A percentile compares a stretch with the other conserved stretches of the same genome.
Evolutionary conservation across 768 basidiomycete genomes (phyloP).

Genomic region (Leccinum longicurvipes): DNA sequence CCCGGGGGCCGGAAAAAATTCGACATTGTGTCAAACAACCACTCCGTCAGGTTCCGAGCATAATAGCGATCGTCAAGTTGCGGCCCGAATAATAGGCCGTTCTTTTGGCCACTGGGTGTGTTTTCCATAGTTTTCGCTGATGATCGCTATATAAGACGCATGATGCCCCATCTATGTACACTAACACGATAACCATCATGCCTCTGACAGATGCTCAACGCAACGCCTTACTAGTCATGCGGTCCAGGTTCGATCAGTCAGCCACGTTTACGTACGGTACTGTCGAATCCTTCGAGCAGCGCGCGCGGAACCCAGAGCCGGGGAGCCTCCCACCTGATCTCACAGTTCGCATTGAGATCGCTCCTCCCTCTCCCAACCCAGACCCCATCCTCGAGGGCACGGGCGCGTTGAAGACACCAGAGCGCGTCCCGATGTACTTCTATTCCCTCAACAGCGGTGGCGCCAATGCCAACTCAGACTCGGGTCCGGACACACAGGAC

Average conservation of each 20-base stretch:
- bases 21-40: not conserved
- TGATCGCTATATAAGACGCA: not conserved
- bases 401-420: slow-evolving; percentile 10
- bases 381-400: not conserved
- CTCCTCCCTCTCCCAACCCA: slow-evolving; percentile 6
- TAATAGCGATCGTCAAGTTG: not conserved
- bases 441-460: slow-evolving; percentile 2
- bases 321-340: slow-evolving; percentile 11
- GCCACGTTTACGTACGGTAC: not conserved
- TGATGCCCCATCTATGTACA: not conserved
- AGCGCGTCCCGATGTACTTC: slow-evolving; percentile 22
- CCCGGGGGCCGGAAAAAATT: not conserved
- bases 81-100: not conserved
- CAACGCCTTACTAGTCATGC: not conserved
- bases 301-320: slow-evolving; percentile 1
- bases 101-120: not conserved
- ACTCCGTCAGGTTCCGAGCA: not conserved
- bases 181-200: not conserved
- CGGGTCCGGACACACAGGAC: not conserved
- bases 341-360: slow-evolving; percentile 15
- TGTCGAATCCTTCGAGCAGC: slow-evolving; percentile 13
- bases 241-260: not conserved
- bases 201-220: slow-evolving; percentile 19
- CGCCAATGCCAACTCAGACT: not conserved
- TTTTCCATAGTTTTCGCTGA: not conserved